phyloP scores from a whole-genome alignment of 2,329 filamentous ascomycete genomes.

The Thelonectria blattea region DNA sequence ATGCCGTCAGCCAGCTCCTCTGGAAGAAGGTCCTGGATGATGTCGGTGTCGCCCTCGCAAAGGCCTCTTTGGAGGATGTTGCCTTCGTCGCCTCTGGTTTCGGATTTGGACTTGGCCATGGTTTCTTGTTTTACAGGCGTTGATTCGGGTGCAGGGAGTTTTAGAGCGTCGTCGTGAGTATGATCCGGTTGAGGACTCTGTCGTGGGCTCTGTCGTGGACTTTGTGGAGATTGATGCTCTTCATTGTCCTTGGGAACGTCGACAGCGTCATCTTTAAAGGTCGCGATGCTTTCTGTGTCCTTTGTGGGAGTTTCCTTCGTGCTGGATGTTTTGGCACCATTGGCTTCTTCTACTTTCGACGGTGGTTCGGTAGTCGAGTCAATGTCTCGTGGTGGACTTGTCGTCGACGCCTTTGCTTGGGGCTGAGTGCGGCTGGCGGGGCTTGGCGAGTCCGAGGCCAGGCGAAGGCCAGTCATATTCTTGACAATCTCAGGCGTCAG shows the following conservation, averaged over 20 bases:
- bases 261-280: conserved; percentile 20
- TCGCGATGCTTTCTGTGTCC: neutral
- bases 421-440: conserved; percentile 27
- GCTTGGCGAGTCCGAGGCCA: conserved; percentile 37
- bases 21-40: conserved; percentile 74
- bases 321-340: conserved; percentile 11
- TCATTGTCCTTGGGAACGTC: conserved; percentile 7
- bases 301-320: conserved; percentile 1
- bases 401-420: conserved; percentile 30
- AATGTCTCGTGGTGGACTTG: conserved; percentile 25
- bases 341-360: conserved; percentile 27
- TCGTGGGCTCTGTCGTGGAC: neutral
- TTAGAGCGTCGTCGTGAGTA: neutral
- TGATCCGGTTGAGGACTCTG: neutral
- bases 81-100: conserved; percentile 13
- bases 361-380: conserved; percentile 22
- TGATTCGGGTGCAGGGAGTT: conserved; percentile 6
- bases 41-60: conserved; percentile 80
- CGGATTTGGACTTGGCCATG: conserved; percentile 17
- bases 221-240: conserved; percentile 2
- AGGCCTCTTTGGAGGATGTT: conserved; percentile 57
- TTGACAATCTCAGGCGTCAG: conserved; percentile 40
- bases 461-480: conserved; percentile 42
- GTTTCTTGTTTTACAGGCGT: neutral
- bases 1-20: conserved; percentile 59